Conservation (phyloP, 768 basidiomycete genomes). For the Tricholoma saponaceum region DNA sequence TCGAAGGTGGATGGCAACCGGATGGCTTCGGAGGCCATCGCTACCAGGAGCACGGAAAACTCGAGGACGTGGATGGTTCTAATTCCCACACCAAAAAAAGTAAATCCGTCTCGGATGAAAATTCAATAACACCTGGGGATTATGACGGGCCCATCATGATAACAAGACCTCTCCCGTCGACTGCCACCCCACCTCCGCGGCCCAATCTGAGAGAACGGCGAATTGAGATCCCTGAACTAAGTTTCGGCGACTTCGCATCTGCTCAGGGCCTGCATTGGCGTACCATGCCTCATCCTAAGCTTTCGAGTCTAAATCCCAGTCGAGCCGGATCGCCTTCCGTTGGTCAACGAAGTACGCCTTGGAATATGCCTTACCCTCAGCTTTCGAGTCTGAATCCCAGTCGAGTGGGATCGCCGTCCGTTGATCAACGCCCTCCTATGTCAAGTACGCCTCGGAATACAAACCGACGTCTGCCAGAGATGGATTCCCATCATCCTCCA, state of each 20-base stretch:
- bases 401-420: background rate
- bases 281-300: background rate
- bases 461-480: background rate
- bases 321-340: background rate
- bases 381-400: background rate
- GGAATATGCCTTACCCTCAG: background rate
- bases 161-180: conserved; percentile 11
- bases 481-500: background rate
- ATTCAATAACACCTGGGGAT: background rate
- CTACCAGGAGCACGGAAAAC: conserved; percentile 22
- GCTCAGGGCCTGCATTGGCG: background rate
- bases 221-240: background rate
- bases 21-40: conserved; percentile 18
- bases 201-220: conserved; percentile 6
- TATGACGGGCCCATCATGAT: conserved; percentile 4
- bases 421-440: background rate
- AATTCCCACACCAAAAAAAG: background rate
- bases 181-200: conserved; percentile 22
- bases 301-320: background rate
- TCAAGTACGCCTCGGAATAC: background rate
- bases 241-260: background rate
- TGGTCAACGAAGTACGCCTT: background rate
- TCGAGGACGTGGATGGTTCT: conserved; percentile 23
- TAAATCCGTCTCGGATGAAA: conserved; percentile 7
- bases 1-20: conserved; percentile 24